Percentiles rank a stretch among this genome's conserved stretches.
phyloP scores from a whole-genome alignment of 1,284 basidiomycete genomes.

The Malassezia obtusa region DNA sequence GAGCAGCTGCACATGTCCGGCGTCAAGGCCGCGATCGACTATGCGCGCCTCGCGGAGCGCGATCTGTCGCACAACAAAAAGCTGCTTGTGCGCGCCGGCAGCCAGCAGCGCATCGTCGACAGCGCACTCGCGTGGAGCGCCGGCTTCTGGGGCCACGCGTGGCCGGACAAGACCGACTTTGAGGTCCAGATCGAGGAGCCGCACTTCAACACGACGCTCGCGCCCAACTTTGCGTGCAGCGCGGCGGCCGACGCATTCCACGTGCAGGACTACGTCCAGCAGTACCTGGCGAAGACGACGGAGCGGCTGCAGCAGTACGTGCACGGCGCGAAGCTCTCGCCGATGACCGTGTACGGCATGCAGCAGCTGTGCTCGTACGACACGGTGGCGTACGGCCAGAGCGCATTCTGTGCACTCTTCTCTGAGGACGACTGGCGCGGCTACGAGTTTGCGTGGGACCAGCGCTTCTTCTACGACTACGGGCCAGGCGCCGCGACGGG shows the following conservation, averaged over 20 bases:
- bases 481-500: constrained; percentile 69
- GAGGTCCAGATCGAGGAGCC: constrained; percentile 43
- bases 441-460: constrained; percentile 61
- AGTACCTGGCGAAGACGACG: constrained; percentile 38
- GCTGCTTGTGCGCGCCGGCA: constrained; percentile 39
- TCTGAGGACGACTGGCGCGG: constrained; percentile 80
- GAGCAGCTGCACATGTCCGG: constrained; percentile 36
- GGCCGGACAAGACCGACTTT: constrained; percentile 23
- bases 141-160: constrained; percentile 29
- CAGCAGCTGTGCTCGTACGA: constrained; percentile 46
- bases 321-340: constrained; percentile 23
- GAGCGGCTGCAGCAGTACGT: constrained; percentile 27
- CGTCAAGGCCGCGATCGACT: constrained; percentile 30
- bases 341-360: constrained; percentile 27
- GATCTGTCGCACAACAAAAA: constrained; percentile 21
- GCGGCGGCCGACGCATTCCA: constrained; percentile 4
- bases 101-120: constrained; percentile 44
- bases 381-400: constrained; percentile 79
- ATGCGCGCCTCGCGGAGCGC: constrained; percentile 20
- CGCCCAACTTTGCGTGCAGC: constrained; percentile 38
- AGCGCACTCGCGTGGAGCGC: constrained; percentile 32
- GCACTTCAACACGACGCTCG: constrained; percentile 41
- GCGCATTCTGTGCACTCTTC: constrained; percentile 78
- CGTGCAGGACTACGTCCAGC: constrained; percentile 26
- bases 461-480: constrained; percentile 55